Evolutionary conservation across 2,329 filamentous ascomycete genomes (phyloP).

Genomic region (Tolypocladium inflatum): DNA sequence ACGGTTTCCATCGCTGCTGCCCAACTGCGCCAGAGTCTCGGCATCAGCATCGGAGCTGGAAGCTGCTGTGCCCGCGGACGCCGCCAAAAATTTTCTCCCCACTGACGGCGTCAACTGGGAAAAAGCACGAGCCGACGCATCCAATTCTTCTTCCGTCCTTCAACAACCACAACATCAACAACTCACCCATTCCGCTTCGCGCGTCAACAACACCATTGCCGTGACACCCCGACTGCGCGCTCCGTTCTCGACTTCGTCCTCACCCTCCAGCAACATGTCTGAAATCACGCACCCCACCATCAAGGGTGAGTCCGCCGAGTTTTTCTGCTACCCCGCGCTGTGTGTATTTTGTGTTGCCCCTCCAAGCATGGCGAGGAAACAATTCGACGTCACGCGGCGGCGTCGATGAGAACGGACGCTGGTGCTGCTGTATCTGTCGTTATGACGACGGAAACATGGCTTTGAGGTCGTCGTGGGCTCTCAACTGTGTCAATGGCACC

Average conservation of each 20-base stretch:
- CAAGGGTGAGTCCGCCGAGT: conserved; percentile 36
- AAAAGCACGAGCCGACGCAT: neutral
- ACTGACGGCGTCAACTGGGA: neutral
- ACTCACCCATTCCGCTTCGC: neutral
- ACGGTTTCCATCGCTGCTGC: neutral
- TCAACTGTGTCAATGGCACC: neutral
- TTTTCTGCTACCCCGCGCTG: neutral
- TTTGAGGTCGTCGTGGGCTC: neutral
- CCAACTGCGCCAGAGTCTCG: neutral
- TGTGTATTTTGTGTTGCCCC: conserved; percentile 8
- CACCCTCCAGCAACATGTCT: conserved; percentile 26
- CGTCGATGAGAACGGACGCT: neutral
- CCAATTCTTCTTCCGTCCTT: neutral
- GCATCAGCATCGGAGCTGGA: neutral
- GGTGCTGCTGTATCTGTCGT: neutral
- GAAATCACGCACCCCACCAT: conserved; percentile 49
- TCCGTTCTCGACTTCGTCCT: neutral
- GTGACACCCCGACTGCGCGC: neutral
- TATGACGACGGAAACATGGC: neutral
- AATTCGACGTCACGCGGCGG: neutral
- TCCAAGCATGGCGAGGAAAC: neutral
- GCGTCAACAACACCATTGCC: neutral
- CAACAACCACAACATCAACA: neutral
- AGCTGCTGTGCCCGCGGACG: neutral
- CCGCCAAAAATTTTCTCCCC: neutral